Base-by-base conservation (phyloP, 495 filamentous ascomycete species). In the Hypoxylon intermedium region DNA sequence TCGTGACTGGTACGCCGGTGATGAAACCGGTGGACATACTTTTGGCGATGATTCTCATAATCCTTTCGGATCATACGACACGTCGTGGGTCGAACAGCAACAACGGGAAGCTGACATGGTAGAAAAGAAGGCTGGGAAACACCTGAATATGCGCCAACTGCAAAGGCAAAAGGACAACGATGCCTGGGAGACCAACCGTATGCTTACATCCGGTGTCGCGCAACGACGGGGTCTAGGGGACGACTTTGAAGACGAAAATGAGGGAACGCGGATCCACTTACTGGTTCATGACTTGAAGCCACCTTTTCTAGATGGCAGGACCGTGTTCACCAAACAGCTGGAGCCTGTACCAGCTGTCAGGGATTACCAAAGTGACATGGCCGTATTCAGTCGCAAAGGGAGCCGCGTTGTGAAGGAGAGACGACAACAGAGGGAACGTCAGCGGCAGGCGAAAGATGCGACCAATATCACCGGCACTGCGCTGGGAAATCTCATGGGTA, bases 321-420 rank as follows among this genome's bases (percentile, higher is more conserved):
- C 85, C 46, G 87, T 99, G 28, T 99, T 99, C 72, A 98, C 95
- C 1, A 97, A 97, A 72, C 95, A 99, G 75, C 74, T 98, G 41
- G 95, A 98, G 43, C 95, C 95, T 0, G 89, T 99, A 3, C 91
- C 93, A 3, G 95, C 95, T 6, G 88, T 99, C 9, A 82, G 88
- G 11, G 95, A 99, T 70, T 88, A 91, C 11, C 94, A 98, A 73
- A 98, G 95, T 71, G 95, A 99, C 67, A 96, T 99, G 95, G 95
- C 95, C 6, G 91, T 99, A 11, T 99, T 98, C 63, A 93, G 90
- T 77, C 85, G 93, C 16, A 98, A 97, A 74, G 95, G 95, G 1
- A 98, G 94, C 69, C 89, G 84, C 64, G 90, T 97, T 5, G 95
- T 99, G 7, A 88, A 88, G 67, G 94, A 99, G 57, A 87, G 87